These are phyloP conservation scores for Cryphonectria naterciae DNA, from an alignment of 2,329 filamentous ascomycete genomes.

Conservation along the genomic window DNA sequence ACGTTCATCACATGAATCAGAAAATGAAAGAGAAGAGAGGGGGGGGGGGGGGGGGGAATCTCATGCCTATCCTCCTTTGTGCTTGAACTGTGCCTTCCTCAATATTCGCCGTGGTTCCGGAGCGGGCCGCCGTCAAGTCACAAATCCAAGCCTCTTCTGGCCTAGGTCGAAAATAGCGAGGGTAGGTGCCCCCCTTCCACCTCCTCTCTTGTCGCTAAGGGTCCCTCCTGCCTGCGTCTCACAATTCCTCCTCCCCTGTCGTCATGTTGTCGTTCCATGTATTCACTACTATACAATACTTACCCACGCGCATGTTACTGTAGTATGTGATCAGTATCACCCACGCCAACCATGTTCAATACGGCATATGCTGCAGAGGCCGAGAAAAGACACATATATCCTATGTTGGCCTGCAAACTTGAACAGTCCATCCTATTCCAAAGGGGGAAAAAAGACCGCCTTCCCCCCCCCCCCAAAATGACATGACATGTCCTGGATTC, in stretches of 20 bases:
- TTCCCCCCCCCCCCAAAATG: background rate
- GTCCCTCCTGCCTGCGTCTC: background rate
- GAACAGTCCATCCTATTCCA: background rate
- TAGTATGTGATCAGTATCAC: background rate
- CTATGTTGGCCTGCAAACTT: background rate
- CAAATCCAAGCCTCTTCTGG: background rate
- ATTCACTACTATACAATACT: background rate
- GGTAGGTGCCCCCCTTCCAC: background rate
- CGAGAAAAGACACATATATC: background rate
- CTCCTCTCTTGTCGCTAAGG: background rate
- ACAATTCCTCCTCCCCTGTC: background rate
- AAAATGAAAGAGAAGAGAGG: background rate
- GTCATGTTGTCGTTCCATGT: background rate
- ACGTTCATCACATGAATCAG: background rate
- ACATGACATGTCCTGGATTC: background rate
- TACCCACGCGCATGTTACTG: background rate
- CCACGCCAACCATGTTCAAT: background rate
- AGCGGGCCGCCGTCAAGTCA: conserved; percentile 6
- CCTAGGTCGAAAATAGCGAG: background rate
- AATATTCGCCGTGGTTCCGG: conserved; percentile 1
- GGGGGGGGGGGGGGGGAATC: no score
- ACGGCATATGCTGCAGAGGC: background rate
- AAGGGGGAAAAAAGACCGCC: background rate
- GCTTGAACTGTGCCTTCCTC: background rate
- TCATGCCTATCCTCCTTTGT: background rate